Evolutionary conservation across 2,329 filamentous ascomycete genomes (phyloP).

Genomic region (Phialophora macrospora): DNA sequence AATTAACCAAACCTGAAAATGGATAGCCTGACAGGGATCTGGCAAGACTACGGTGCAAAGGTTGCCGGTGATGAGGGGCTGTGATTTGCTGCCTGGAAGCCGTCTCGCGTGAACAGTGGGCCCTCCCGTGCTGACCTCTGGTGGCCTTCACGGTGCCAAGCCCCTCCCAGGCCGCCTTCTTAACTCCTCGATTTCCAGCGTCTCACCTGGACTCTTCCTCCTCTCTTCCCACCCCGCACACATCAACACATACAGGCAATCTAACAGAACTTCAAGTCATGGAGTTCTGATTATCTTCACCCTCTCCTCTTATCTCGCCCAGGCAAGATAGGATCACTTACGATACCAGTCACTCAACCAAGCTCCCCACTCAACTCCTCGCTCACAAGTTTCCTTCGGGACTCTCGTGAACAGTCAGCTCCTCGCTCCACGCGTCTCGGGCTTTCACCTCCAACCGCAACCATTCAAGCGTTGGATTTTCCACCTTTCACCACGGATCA

Average conservation of each 20-base stretch:
- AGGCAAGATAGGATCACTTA: conserved; percentile 42
- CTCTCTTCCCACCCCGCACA: conserved; percentile 30
- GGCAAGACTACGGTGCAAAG: background rate
- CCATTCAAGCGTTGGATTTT: conserved; percentile 43
- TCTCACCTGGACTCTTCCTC: conserved; percentile 36
- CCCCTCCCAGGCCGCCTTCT: conserved; percentile 12
- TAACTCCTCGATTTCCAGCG: conserved; percentile 14
- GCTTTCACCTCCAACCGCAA: conserved; percentile 42
- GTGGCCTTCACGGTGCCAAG: background rate
- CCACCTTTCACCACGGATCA: conserved; percentile 46
- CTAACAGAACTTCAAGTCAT: conserved; percentile 40
- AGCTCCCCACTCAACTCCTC: conserved; percentile 36
- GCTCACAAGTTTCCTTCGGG: conserved; percentile 43
- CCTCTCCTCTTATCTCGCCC: conserved; percentile 38
- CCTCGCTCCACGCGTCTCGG: conserved; percentile 40
- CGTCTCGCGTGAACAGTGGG: background rate
- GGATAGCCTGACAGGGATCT: background rate
- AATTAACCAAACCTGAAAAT: background rate
- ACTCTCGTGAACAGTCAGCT: conserved; percentile 41
- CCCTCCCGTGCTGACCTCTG: background rate
- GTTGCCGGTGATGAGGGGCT: background rate
- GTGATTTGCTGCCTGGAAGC: background rate
- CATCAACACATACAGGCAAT: conserved; percentile 24
- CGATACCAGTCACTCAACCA: conserved; percentile 23
- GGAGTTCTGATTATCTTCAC: conserved; percentile 40